Evolutionary conservation across 2,329 filamentous ascomycete genomes (phyloP), one percentile per base, ranked within the genome.

Genomic region (Aspergillus pseudoterreus): DNA sequence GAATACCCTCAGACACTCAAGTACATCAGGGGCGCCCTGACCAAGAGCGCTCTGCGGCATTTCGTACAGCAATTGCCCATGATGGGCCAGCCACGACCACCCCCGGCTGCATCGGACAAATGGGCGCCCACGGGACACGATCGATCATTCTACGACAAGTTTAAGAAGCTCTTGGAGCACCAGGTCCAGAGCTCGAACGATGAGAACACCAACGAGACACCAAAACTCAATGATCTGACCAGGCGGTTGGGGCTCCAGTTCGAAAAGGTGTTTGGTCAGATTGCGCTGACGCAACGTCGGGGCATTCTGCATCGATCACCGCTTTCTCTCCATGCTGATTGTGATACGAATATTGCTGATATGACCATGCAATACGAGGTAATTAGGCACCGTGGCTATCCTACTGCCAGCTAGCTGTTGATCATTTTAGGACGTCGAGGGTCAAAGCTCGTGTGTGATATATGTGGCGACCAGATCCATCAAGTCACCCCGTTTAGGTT

Each of bases 1-100:
- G 88, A 95, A 57, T 81, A 87, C 45, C 77, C 78, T 14, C 85
- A 85, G 51, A 83, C 95, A 1, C 70, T 96, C 8, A 79, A 82
- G 1, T 96, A 96, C 64, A 87, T 97, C 35, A 81, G 87, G 58
- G 81, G 82, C 24, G 85, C 86, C 33, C 76, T 95, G 57, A 80
- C 77, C 1, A 77, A 78, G 32, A 91, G 86, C 59, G 84, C 84
- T 4, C 72, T 95, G 4, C 76, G 78, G 19, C 68, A 79, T 8
- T 90, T 83, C 61, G 81, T 76, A 46, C 67, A 68, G 45, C 68
- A 72, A 6, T 57, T 66, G 11, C 64, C 67, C 27, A 67, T 71
- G 64, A 57, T 67, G 49, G 65, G 67, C n/a, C 51, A 66, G 21
- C 55, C 60, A 32, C 55, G 57, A 21, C 58, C 57, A 11, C 57